A percentile compares a stretch with the other conserved stretches of the same genome.
Evolutionary conservation across 2,329 filamentous ascomycete species (phyloP).

Genomic region (Botrytis pseudocinerea): DNA sequence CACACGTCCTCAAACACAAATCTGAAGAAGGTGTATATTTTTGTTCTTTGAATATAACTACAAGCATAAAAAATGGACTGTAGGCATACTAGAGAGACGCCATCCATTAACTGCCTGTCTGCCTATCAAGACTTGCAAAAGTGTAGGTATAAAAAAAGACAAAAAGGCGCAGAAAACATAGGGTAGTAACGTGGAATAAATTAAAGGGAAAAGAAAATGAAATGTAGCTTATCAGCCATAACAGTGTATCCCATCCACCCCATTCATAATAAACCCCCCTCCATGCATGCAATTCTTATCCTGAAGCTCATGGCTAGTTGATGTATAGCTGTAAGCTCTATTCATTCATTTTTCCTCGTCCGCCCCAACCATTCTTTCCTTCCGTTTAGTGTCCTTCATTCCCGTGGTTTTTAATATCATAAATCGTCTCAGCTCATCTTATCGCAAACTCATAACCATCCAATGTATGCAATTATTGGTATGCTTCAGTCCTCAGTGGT

Average conservation of each 20-base stretch:
- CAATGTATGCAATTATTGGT: constrained; percentile 23
- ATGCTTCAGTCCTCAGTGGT: constrained; percentile 34
- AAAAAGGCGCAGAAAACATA: constrained; percentile 20
- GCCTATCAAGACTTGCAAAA: constrained; percentile 11
- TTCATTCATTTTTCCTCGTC: neutral
- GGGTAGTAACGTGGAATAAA: neutral
- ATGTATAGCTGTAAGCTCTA: constrained; percentile 19
- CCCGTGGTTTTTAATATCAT: constrained; percentile 20
- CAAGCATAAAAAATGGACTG: neutral
- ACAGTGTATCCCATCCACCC: constrained; percentile 9
- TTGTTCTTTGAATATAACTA: constrained; percentile 7
- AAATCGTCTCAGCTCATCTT: constrained; percentile 20
- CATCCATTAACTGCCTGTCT: neutral
- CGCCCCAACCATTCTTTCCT: constrained; percentile 4
- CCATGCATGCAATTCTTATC: constrained; percentile 19
- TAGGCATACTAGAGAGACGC: neutral
- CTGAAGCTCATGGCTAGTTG: constrained; percentile 19
- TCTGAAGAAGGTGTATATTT: neutral
- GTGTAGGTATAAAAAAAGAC: constrained; percentile 1
- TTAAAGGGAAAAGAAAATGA: constrained; percentile 6
- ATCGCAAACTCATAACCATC: constrained; percentile 8
- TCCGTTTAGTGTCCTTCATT: neutral
- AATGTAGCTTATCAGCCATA: constrained; percentile 14
- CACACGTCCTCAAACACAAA: neutral
- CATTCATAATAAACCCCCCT: constrained; percentile 11